Conservation (phyloP, 2,329 filamentous ascomycete species). For the Cordyceps cicadae region DNA sequence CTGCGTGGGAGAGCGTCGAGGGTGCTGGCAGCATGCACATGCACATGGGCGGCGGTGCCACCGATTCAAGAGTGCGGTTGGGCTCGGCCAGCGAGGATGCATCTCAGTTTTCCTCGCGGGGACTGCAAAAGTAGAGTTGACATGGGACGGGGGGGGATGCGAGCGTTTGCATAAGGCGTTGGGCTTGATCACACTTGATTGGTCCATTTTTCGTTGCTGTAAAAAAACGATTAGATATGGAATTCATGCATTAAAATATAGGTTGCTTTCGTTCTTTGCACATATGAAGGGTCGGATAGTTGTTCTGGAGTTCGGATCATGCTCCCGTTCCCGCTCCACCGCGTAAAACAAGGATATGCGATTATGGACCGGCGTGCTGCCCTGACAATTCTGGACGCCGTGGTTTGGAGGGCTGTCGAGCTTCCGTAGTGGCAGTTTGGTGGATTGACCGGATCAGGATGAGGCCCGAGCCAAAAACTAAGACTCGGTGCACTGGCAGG, state of each 20-base stretch:
- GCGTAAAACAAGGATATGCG: neutral
- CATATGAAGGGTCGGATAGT: neutral
- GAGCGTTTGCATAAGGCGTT: neutral
- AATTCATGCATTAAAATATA: neutral
- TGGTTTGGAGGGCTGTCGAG: neutral
- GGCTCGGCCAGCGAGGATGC: neutral
- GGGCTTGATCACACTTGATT: neutral
- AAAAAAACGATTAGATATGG: neutral
- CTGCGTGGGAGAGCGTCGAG: conserved; percentile 5
- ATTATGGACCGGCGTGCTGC: neutral
- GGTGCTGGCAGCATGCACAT: neutral
- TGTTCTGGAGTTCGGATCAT: neutral
- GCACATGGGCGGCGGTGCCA: neutral
- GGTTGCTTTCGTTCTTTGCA: neutral
- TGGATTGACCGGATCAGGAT: too few relatives aligned
- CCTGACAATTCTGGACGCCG: neutral
- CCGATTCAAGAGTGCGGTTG: conserved; percentile 1
- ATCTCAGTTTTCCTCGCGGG: neutral
- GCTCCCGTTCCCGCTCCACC: neutral
- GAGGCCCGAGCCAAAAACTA: too few relatives aligned
- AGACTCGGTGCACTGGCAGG: too few relatives aligned
- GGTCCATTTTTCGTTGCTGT: neutral
- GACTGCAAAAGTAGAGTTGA: neutral
- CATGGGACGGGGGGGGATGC: neutral
- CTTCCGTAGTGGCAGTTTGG: too few relatives aligned